Base-by-base conservation (phyloP, 2,329 filamentous ascomycete genomes). In the Ophiobolus disseminans region DNA sequence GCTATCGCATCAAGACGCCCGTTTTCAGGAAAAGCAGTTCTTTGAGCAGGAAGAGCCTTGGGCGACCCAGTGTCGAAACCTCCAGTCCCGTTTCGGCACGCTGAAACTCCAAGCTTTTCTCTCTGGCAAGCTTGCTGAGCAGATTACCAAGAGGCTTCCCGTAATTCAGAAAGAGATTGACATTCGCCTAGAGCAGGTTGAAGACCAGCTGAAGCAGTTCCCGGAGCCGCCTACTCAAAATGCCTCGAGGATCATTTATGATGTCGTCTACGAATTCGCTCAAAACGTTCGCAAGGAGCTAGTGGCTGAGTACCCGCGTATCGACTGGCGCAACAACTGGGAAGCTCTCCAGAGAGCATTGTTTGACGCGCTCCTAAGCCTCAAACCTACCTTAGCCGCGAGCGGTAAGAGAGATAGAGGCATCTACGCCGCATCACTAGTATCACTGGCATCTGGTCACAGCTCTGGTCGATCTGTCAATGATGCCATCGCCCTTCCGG, bases 221-320 rank as follows among this genome's bases (percentile, higher is more conserved):
- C 89, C 89, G 0, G 86, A 90, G 28, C 81, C 89, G 0, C 87
- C 88, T 0, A 72, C 72, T 0, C 72, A 76, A 0, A 89, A 91
- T 34, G 82, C 91, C 0, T 81, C 86, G n/a, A 76, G 86, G 0
- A 83, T 86, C 8, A 80, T 95, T 0, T 80, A 80, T 16, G 80
- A 80, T 2, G 82, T 84, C 9, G 67, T 93, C 77, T 10, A 75
- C 74, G 0, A 31, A 10, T 86, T 93, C 51, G 80, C 82, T 0
- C 73, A 76, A 0, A 65, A 76, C 0, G 77, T 90, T 1, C 76
- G 80, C 4, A 73, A 75, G 0, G 75, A 85, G 1, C 72, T 89
- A 5, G 76, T 80, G 16, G 79, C 84, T 6, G 78, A 80, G 0
- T 66, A 66, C 1, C 62, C 68, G 0, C 50, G 65, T 3, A 75